These are phyloP conservation scores for Chlorella sp. DNA, from an alignment of 139 green algal species.

Conservation along the genomic window DNA sequence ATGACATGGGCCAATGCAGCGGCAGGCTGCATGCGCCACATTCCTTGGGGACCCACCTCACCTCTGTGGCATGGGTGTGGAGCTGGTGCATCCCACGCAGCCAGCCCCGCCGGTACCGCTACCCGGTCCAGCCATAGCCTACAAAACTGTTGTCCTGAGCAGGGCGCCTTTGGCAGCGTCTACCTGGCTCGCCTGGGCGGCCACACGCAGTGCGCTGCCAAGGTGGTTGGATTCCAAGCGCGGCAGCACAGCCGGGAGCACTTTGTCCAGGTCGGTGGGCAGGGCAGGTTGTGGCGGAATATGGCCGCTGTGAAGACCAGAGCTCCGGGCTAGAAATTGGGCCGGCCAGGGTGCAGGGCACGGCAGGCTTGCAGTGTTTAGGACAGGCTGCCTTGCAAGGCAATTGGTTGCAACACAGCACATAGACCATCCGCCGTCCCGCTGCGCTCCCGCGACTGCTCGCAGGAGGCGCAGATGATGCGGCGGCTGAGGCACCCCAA, in stretches of 20 bases:
- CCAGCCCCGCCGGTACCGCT: no score
- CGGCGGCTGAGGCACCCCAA: not conserved
- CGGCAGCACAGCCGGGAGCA: not conserved
- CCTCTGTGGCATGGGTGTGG: no score
- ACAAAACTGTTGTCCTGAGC: not conserved
- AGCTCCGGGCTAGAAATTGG: not conserved
- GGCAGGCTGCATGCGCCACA: no score
- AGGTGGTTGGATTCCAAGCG: not conserved
- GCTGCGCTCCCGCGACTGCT: not conserved
- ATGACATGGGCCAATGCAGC: no score
- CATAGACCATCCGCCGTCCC: no score
- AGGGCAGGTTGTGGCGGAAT: not conserved
- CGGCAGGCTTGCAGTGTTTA: no score
- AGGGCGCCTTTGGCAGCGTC: not conserved
- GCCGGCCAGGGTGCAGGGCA: not conserved
- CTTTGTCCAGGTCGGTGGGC: not conserved
- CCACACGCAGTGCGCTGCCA: slow-evolving; percentile 16
- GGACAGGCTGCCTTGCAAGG: no score
- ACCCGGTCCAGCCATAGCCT: no score
- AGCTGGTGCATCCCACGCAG: no score
- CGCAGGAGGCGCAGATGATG: slow-evolving; percentile 9
- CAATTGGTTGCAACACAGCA: no score
- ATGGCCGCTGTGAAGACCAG: not conserved
- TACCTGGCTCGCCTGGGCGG: slow-evolving; percentile 1
- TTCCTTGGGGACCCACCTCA: no score